Evolutionary conservation across 2,329 filamentous ascomycete genomes (phyloP).

Genomic region (Trichophyton verrucosum): DNA sequence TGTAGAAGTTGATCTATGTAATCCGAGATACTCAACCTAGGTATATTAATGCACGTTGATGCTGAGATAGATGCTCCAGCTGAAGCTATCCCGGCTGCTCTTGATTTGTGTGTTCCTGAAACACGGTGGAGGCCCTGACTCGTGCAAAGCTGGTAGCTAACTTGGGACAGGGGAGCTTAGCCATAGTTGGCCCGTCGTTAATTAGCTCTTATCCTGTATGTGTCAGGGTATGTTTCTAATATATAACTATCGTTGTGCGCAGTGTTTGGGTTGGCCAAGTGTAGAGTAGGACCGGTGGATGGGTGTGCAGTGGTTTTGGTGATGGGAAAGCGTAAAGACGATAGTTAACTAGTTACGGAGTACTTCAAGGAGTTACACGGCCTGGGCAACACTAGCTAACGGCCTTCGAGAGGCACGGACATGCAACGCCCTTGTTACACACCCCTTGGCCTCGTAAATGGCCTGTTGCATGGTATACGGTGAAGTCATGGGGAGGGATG

Average conservation of each 20-base stretch:
- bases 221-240: no score
- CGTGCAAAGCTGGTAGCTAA: background rate
- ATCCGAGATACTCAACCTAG: background rate
- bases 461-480: background rate
- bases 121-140: background rate
- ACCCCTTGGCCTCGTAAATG: background rate
- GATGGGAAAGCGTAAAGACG: background rate
- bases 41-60: background rate
- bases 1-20: background rate
- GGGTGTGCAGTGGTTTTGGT: background rate
- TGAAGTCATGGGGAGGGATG: no score
- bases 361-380: background rate
- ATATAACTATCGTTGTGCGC: no score
- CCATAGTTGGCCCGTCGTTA: background rate
- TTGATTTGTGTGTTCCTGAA: conserved; percentile 3
- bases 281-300: background rate
- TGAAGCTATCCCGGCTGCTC: background rate
- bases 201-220: no score
- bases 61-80: background rate
- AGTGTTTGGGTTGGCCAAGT: no score
- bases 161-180: background rate
- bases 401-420: background rate
- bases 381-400: background rate
- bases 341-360: no score
- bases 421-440: background rate